phyloP scores from a whole-genome alignment of 495 filamentous ascomycete genomes.

The Aspergillus olivimuriae region DNA sequence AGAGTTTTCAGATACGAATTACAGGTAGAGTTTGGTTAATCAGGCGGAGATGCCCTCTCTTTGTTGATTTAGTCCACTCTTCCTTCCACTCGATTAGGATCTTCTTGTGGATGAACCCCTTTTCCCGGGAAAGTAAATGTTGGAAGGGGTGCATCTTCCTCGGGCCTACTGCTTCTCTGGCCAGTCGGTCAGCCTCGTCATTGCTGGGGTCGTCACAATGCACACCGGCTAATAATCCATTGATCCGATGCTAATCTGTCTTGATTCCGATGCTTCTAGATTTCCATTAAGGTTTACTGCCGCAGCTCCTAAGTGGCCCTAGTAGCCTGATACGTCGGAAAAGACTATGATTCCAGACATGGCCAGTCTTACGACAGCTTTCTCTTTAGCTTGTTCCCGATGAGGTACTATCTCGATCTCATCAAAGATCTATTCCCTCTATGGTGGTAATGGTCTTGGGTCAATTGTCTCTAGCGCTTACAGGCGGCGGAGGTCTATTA shows the following conservation, averaged over 20 bases:
- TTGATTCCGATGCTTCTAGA: neutral
- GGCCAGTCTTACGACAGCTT: constrained; percentile 1
- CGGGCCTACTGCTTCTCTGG: constrained; percentile 6
- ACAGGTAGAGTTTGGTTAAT: constrained; percentile 10
- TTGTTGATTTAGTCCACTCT: constrained; percentile 10
- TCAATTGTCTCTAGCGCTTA: constrained; percentile 17
- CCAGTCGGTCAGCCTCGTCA: constrained; percentile 9
- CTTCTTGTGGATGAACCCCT: too few relatives aligned
- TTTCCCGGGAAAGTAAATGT: constrained; percentile 6
- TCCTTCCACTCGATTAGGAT: constrained; percentile 11
- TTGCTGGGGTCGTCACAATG: constrained; percentile 8
- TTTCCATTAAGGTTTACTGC: too few relatives aligned
- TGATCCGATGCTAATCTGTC: constrained; percentile 12
- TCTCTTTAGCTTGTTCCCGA: constrained; percentile 14
- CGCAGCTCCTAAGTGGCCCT: constrained; percentile 15
- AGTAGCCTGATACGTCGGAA: constrained; percentile 15
- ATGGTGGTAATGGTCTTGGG: constrained; percentile 13
- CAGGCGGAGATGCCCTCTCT: constrained; percentile 8
- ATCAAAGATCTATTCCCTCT: constrained; percentile 12
- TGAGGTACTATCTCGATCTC: constrained; percentile 17
- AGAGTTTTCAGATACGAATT: constrained; percentile 5
- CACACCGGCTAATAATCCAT: constrained; percentile 18
- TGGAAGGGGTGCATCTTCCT: constrained; percentile 6
- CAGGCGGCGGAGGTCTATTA: too few relatives aligned
- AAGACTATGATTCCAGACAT: constrained; percentile 13